Percentiles rank a stretch among this genome's conserved stretches.
Evolutionary conservation across 2,329 filamentous ascomycete species (phyloP).

Genomic region (Microcyclospora tardicrescens): DNA sequence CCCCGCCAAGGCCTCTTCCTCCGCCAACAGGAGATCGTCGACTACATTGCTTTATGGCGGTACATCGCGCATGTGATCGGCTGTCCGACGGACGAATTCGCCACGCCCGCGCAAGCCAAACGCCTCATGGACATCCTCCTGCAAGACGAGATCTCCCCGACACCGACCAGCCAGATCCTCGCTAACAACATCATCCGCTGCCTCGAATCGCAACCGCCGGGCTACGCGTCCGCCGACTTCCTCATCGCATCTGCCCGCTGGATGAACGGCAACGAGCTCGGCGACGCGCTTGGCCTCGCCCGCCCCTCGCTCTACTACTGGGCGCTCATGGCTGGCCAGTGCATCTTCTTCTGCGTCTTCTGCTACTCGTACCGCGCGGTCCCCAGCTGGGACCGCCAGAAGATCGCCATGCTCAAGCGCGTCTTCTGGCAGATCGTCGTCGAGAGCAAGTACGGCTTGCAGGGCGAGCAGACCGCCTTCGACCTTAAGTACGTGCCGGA

Average conservation of each 20-base stretch:
- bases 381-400: slow-evolving; percentile 36
- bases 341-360: slow-evolving; percentile 48
- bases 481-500: slow-evolving; percentile 59
- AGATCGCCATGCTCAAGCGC: slow-evolving; percentile 39
- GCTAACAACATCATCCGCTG: slow-evolving; percentile 64
- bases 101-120: slow-evolving; percentile 42
- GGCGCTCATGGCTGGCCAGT: slow-evolving; percentile 50
- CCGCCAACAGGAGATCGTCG: slow-evolving; percentile 46
- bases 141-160: slow-evolving; percentile 53
- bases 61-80: slow-evolving; percentile 62
- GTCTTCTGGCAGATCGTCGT: slow-evolving; percentile 49
- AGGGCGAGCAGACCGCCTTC: slow-evolving; percentile 47
- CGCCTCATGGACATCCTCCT: slow-evolving; percentile 56
- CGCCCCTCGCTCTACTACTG: slow-evolving; percentile 46
- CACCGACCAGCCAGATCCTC: slow-evolving; percentile 47
- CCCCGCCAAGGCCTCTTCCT: slow-evolving; percentile 61
- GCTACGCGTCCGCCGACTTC: slow-evolving; percentile 52
- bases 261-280: slow-evolving; percentile 54
- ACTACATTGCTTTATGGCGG: slow-evolving; percentile 66
- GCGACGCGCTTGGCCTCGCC: slow-evolving; percentile 46
- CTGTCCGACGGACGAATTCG: slow-evolving; percentile 44
- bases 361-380: slow-evolving; percentile 41
- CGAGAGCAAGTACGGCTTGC: slow-evolving; percentile 51
- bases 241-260: slow-evolving; percentile 55
- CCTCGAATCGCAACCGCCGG: slow-evolving; percentile 52